Evolutionary conservation across 768 basidiomycete species (phyloP).

Genomic region (Pleurotus salmoneostramineus): DNA sequence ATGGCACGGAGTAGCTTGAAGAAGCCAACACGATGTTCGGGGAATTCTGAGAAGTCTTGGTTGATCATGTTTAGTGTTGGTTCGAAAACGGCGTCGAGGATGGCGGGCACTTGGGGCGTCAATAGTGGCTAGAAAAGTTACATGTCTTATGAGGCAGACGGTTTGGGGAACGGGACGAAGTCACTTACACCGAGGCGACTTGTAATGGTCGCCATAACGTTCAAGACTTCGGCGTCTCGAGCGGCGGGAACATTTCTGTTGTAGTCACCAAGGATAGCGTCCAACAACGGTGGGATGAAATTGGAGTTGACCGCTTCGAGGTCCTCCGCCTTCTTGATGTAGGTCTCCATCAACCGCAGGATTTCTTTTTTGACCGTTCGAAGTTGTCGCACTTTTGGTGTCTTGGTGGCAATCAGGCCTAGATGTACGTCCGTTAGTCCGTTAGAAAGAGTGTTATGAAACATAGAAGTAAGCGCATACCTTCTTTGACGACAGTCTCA

Average conservation of each 20-base stretch:
- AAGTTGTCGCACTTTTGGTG: conserved; percentile 90
- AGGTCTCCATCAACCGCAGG: conserved; percentile 94
- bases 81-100: conserved; percentile 96
- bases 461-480: conserved; percentile 31
- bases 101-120: conserved; percentile 91
- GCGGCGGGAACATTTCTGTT: conserved; percentile 90
- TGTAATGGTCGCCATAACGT: conserved; percentile 95
- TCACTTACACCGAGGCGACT: conserved; percentile 77
- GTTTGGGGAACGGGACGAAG: conserved; percentile 2
- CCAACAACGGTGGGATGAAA: conserved; percentile 92
- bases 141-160: background rate
- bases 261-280: conserved; percentile 98
- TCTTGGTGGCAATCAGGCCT: conserved; percentile 93
- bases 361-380: conserved; percentile 99
- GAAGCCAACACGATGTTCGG: conserved; percentile 96
- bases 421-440: conserved; percentile 9
- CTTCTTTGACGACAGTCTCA: conserved; percentile 83
- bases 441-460: background rate
- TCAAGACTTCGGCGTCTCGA: conserved; percentile 94
- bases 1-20: conserved; percentile 93
- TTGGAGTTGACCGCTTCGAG: conserved; percentile 87
- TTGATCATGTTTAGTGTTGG: conserved; percentile 98
- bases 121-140: conserved; percentile 57
- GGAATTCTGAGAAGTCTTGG: conserved; percentile 98
- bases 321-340: conserved; percentile 96